Conservation (phyloP, 2,329 filamentous ascomycete species). For the Colletotrichum acutatum region DNA sequence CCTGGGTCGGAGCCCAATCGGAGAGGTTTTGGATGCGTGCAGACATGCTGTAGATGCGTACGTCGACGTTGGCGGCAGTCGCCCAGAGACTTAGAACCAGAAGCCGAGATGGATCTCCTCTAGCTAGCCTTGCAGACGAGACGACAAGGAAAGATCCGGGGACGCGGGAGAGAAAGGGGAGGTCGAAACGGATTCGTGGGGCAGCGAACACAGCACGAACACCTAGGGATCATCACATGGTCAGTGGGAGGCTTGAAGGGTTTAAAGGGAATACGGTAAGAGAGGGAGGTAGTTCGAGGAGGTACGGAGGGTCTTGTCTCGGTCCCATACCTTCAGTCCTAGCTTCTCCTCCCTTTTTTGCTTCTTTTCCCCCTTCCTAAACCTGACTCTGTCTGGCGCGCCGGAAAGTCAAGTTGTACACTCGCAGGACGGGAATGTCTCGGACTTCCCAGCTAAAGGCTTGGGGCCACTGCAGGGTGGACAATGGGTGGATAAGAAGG, state of each 20-base stretch:
- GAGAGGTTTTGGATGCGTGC: slow-evolving; percentile 51
- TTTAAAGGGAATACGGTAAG: not conserved
- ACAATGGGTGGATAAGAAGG: slow-evolving; percentile 7
- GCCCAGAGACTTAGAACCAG: not conserved
- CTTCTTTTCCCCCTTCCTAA: slow-evolving; percentile 20
- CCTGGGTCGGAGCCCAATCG: slow-evolving; percentile 56
- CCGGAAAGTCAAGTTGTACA: slow-evolving; percentile 30
- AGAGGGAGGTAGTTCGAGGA: not conserved
- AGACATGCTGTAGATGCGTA: slow-evolving; percentile 41
- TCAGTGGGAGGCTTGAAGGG: slow-evolving; percentile 28
- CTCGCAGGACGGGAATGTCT: slow-evolving; percentile 23
- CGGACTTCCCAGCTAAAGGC: slow-evolving; percentile 25
- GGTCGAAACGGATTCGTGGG: slow-evolving; percentile 9
- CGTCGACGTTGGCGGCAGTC: not conserved
- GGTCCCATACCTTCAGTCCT: slow-evolving; percentile 18
- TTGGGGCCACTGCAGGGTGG: slow-evolving; percentile 18
- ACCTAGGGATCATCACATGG: slow-evolving; percentile 25
- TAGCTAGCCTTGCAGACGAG: not conserved
- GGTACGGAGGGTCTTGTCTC: not conserved
- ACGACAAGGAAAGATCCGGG: not conserved
- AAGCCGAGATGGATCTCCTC: not conserved
- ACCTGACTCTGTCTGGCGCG: slow-evolving; percentile 28
- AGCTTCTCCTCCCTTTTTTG: slow-evolving; percentile 24
- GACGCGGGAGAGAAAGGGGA: slow-evolving; percentile 3
- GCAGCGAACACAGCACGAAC: slow-evolving; percentile 10